Percentiles rank a stretch among this genome's conserved stretches.
These are phyloP conservation scores for Tuber calosporum DNA, from an alignment of 495 filamentous ascomycete species.

Conservation along the genomic window DNA sequence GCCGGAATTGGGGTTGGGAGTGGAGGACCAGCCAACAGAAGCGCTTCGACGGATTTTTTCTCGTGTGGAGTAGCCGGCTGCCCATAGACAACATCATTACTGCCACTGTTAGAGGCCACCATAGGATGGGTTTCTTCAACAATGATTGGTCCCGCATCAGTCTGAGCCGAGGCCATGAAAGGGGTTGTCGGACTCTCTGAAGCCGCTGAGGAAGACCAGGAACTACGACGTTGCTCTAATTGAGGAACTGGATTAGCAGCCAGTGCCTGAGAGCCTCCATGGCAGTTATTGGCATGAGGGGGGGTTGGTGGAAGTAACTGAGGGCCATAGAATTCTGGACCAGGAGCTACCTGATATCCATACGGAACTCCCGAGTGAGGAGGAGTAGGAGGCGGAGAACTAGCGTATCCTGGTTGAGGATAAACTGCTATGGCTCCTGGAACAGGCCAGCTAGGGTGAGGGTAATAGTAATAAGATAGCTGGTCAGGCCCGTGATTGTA, in stretches of 20 bases:
- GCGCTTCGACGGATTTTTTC: slow-evolving; percentile 56
- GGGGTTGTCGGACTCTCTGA: slow-evolving; percentile 34
- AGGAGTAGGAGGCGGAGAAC: slow-evolving; percentile 36
- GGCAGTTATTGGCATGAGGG: slow-evolving; percentile 18
- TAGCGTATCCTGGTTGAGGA: slow-evolving; percentile 27
- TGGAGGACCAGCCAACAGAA: slow-evolving; percentile 65
- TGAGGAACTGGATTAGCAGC: slow-evolving; percentile 23
- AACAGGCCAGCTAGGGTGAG: slow-evolving; percentile 45
- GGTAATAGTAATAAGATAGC: slow-evolving; percentile 31
- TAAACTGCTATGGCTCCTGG: slow-evolving; percentile 36
- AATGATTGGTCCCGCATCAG: slow-evolving; percentile 31
- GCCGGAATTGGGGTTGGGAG: slow-evolving; percentile 89
- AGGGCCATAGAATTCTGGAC: slow-evolving; percentile 17
- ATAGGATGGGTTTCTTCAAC: slow-evolving; percentile 28
- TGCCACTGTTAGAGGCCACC: slow-evolving; percentile 8
- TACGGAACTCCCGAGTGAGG: slow-evolving; percentile 36
- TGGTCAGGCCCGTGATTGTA: slow-evolving; percentile 28
- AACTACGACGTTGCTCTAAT: slow-evolving; percentile 37
- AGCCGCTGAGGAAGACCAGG: slow-evolving; percentile 39
- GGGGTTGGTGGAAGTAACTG: slow-evolving; percentile 28
- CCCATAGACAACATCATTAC: slow-evolving; percentile 22
- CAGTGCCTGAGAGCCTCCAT: slow-evolving; percentile 16
- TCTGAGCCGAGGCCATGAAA: slow-evolving; percentile 21
- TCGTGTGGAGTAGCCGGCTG: slow-evolving; percentile 8
- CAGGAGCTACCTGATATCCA: slow-evolving; percentile 30